Evolutionary conservation across 495 filamentous ascomycete species (phyloP).

Genomic region (Letharia lupina): DNA sequence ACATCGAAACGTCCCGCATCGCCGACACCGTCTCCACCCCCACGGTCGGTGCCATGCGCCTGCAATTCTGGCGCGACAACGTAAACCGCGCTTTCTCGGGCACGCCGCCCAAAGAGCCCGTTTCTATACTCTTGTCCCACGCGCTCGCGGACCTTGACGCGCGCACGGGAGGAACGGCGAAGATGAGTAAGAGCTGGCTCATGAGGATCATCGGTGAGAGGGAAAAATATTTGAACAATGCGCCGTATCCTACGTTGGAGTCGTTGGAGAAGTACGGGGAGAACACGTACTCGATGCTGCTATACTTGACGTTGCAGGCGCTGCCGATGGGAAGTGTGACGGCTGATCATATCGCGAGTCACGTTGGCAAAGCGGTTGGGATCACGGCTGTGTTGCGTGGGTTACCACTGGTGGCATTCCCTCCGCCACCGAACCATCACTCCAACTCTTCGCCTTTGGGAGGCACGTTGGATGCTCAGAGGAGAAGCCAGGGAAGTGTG

Average conservation of each 20-base stretch:
- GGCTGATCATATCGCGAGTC: conserved; percentile 86
- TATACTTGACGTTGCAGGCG: conserved; percentile 76
- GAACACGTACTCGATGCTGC: conserved; percentile 85
- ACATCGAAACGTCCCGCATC: conserved; percentile 79
- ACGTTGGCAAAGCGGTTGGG: conserved; percentile 88
- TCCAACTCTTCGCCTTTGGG: conserved; percentile 35
- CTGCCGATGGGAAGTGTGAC: conserved; percentile 69
- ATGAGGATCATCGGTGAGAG: conserved; percentile 66
- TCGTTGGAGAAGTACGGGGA: conserved; percentile 83
- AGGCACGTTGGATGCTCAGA: conserved; percentile 31
- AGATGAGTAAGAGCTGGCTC: conserved; percentile 73
- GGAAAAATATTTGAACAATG: conserved; percentile 75
- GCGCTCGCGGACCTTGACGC: conserved; percentile 54
- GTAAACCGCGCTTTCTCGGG: conserved; percentile 65
- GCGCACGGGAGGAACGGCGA: conserved; percentile 45
- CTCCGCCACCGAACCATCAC: conserved; percentile 51
- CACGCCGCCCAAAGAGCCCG: conserved; percentile 76
- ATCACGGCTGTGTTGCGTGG: conserved; percentile 79
- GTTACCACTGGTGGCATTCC: conserved; percentile 74
- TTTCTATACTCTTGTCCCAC: conserved; percentile 71
- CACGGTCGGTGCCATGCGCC: conserved; percentile 73
- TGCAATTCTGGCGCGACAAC: conserved; percentile 90
- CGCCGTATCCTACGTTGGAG: conserved; percentile 64
- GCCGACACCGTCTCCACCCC: conserved; percentile 78
- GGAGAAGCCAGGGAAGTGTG: conserved; percentile 52